Evolutionary conservation across 331 rosid genomes (phyloP).

Genomic region (Acacia pycnantha): DNA sequence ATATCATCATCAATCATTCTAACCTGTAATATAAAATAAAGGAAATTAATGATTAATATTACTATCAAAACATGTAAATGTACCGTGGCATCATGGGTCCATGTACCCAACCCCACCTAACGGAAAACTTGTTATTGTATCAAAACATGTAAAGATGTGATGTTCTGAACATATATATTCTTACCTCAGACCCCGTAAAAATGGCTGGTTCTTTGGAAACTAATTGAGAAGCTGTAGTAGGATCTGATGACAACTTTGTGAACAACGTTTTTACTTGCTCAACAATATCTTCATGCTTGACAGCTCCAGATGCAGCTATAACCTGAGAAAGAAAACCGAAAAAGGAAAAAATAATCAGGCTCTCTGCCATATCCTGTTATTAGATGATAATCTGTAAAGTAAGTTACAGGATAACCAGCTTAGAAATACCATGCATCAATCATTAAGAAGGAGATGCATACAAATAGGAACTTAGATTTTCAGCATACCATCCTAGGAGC

Average conservation of each 20-base stretch:
- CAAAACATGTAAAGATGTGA: background rate
- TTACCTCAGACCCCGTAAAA: constrained; percentile 96
- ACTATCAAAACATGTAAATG: no score
- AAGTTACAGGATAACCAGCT: background rate
- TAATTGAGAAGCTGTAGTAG: constrained; percentile 82
- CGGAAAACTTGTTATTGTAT: no score
- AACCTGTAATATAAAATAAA: constrained; percentile 45
- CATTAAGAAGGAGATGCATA: background rate
- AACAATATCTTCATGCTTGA: constrained; percentile 87
- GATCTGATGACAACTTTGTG: constrained; percentile 73
- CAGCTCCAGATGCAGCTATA: constrained; percentile 93
- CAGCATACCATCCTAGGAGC: constrained; percentile 92
- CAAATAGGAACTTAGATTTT: background rate
- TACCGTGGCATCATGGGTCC: no score
- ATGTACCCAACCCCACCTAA: no score
- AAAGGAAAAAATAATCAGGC: background rate
- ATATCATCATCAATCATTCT: constrained; percentile 85
- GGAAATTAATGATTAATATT: background rate
- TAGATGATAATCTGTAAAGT: background rate
- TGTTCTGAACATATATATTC: constrained; percentile 9
- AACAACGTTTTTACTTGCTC: constrained; percentile 69
- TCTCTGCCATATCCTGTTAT: background rate
- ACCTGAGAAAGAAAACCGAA: constrained; percentile 52
- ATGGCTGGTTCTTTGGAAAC: constrained; percentile 79
- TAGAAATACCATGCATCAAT: background rate